Conservation (phyloP, 169 alveolate genomes). For the Cryptosporidium ryanae region DNA sequence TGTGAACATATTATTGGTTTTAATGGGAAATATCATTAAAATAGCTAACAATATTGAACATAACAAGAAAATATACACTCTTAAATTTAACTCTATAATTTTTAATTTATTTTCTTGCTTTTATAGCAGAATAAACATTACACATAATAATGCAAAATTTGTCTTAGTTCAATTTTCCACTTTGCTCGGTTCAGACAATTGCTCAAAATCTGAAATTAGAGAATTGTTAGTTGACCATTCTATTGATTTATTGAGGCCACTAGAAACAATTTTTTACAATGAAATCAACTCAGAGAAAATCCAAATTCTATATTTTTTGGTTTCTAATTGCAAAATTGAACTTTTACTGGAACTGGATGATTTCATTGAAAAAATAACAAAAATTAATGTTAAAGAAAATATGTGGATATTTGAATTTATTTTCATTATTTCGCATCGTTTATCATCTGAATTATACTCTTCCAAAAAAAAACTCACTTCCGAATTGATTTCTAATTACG, state of each 20-base stretch:
- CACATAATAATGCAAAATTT: background rate
- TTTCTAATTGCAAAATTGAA: slow-evolving; percentile 12
- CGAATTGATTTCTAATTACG: background rate
- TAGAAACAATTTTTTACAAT: slow-evolving; percentile 25
- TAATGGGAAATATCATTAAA: slow-evolving; percentile 15
- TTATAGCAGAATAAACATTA: background rate
- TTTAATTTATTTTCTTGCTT: background rate
- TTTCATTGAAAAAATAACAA: slow-evolving; percentile 11
- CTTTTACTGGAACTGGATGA: slow-evolving; percentile 18
- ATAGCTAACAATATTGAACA: slow-evolving; percentile 4
- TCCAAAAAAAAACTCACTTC: background rate
- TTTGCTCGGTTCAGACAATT: background rate
- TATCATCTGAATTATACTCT: background rate
- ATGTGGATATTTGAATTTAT: slow-evolving; percentile 37
- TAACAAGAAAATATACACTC: background rate
- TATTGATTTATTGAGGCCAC: slow-evolving; percentile 18
- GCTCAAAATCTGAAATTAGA: background rate
- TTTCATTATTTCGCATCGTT: background rate
- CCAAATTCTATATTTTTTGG: background rate
- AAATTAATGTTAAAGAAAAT: slow-evolving; percentile 23
- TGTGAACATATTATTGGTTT: slow-evolving; percentile 6
- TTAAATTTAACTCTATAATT: slow-evolving; percentile 9
- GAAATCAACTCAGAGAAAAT: slow-evolving; percentile 1
- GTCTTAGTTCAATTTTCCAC: background rate
- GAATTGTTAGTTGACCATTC: slow-evolving; percentile 4